These are phyloP conservation scores for Acacia crassicarpa DNA, from an alignment of 306 rosid species.

Conservation along the genomic window DNA sequence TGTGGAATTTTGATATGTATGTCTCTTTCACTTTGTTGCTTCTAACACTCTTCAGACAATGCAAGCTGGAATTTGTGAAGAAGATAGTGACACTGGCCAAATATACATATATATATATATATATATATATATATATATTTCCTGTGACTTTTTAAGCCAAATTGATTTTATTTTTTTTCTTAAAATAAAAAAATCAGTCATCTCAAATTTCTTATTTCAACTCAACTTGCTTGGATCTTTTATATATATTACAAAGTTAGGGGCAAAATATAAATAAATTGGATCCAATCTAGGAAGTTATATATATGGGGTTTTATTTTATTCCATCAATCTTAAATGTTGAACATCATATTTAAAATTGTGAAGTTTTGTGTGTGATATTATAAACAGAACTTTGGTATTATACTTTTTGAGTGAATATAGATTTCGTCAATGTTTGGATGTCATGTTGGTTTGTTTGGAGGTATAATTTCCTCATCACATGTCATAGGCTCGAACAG, in stretches of 20 bases:
- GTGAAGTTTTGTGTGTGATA: background rate
- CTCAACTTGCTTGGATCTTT: background rate
- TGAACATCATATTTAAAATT: background rate
- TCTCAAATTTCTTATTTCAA: background rate
- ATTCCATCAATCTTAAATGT: background rate
- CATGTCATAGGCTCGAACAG: too few relatives aligned
- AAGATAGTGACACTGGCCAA: background rate
- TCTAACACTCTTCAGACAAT: conserved; percentile 8
- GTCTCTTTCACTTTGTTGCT: conserved; percentile 8
- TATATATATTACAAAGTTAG: background rate
- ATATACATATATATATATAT: too few relatives aligned
- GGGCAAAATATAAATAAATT: background rate
- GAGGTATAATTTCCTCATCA: too few relatives aligned
- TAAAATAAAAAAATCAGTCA: background rate
- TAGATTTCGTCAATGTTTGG: too few relatives aligned
- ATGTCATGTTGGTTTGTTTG: too few relatives aligned
- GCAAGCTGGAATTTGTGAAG: background rate
- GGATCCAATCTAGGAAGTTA: background rate
- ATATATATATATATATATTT: background rate
- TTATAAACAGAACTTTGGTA: background rate
- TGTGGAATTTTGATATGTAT: background rate
- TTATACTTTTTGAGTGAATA: background rate
- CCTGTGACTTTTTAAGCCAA: background rate
- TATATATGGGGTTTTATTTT: background rate
- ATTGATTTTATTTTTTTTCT: background rate